Evolutionary conservation across 768 basidiomycete genomes (phyloP).

Genomic region (Boletus huronensis): DNA sequence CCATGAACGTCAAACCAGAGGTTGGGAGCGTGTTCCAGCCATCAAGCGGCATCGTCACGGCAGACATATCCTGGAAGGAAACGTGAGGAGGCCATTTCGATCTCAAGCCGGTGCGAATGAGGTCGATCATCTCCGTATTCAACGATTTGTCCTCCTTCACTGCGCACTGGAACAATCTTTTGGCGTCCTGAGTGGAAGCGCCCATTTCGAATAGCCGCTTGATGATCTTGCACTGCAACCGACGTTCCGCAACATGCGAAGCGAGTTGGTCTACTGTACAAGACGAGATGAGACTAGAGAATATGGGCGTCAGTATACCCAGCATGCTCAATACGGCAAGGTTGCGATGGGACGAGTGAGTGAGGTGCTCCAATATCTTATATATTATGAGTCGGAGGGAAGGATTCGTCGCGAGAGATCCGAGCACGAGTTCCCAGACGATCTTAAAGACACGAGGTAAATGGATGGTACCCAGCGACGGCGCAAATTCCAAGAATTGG

Average conservation of each 20-base stretch:
- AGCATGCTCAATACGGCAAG: constrained; percentile 61
- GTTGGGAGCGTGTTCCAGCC: constrained; percentile 51
- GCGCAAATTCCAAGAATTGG: constrained; percentile 39
- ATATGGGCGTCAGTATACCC: constrained; percentile 49
- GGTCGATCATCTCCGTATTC: constrained; percentile 63
- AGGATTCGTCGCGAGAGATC: constrained; percentile 32
- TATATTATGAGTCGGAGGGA: constrained; percentile 51
- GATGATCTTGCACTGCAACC: constrained; percentile 58
- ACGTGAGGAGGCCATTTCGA: constrained; percentile 79
- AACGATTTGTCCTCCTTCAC: constrained; percentile 48
- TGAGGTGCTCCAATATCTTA: constrained; percentile 62
- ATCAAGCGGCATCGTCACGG: constrained; percentile 48
- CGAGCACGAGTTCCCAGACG: constrained; percentile 49
- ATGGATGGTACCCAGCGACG: constrained; percentile 46
- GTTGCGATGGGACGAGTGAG: constrained; percentile 62
- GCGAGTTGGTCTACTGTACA: constrained; percentile 16
- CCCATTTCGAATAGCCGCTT: constrained; percentile 75
- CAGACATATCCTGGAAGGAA: constrained; percentile 56
- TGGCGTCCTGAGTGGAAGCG: constrained; percentile 58
- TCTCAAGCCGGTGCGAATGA: constrained; percentile 68
- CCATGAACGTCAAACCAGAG: constrained; percentile 74
- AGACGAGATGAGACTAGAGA: constrained; percentile 32
- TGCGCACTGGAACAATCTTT: constrained; percentile 57
- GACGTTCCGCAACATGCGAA: constrained; percentile 39
- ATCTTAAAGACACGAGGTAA: constrained; percentile 61